Base-by-base conservation (phyloP, 495 filamentous ascomycete genomes). In the Aspergillus hancockii region DNA sequence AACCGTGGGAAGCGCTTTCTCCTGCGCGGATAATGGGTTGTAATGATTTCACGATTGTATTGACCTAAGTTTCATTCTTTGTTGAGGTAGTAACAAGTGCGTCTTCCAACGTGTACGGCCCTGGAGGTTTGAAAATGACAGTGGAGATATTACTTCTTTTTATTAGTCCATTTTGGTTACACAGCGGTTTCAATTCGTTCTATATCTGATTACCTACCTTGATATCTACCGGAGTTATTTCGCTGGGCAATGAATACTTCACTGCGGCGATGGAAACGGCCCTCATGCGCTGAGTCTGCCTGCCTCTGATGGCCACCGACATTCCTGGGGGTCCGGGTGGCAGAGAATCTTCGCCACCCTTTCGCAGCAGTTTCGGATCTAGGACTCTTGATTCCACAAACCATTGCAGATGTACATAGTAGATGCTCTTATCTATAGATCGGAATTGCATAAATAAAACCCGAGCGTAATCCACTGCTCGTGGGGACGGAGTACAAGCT, bases 1-100 rank as follows among this genome's bases (percentile, higher is more conserved):
- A 18, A 69, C 70, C 7, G 81, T 90, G 19, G 76, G 82, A 9
- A 80, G 78, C 7, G 78, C 84, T 2, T 91, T 90, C 62, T 80
- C 81, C 5, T 91, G 88, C 64, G 75, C 72, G n/a, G 82, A 75
- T 59, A 90, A 90, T 51, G 81, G 56, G 34, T 49, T 80, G 8
- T 81, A 74, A 75, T 46, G 52, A 66, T 21, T 34, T 41, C 16
- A 41, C 38, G 38, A n/a, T 41, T 1, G n/a, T 3, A n/a, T 41
- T n/a, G 38, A 41, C 16, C 38, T 41, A n/a, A 41, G 3, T n/a
- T n/a, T 16, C 16, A n/a, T 36, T 4, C 38, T n/a, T 41, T 41
- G 38, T 14, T 6, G 38, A n/a, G 14, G 38, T 41, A 18, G 16
- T n/a, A 16, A 41, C 14, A n/a, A 18, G 16, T 41, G 38, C 16